These are phyloP conservation scores for Tuber calosporum DNA, from an alignment of 495 filamentous ascomycete species.

Conservation along the genomic window DNA sequence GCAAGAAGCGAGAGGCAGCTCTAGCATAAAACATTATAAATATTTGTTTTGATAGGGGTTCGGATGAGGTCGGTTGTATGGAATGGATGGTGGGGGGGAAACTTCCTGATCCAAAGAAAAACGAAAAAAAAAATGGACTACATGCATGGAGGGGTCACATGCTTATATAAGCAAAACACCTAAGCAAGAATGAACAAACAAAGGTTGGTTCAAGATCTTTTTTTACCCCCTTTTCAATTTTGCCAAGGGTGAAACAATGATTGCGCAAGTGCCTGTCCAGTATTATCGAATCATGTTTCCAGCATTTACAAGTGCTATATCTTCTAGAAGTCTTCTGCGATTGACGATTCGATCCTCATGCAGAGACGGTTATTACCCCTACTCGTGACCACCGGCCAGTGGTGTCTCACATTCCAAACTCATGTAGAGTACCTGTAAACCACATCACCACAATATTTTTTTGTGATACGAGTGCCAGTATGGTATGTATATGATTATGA, in stretches of 20 bases:
- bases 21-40: slow-evolving; percentile 35
- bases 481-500: neutral
- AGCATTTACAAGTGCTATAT: neutral
- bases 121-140: neutral
- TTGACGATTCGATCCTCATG: neutral
- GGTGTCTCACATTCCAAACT: slow-evolving; percentile 4
- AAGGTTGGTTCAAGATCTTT: neutral
- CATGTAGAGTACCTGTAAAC: neutral
- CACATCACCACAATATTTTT: neutral
- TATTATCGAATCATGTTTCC: neutral
- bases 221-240: neutral
- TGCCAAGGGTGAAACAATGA: neutral
- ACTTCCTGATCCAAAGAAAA: neutral
- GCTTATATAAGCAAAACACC: neutral
- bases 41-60: neutral
- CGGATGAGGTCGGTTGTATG: neutral
- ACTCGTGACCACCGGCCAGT: neutral
- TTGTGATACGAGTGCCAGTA: neutral
- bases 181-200: neutral
- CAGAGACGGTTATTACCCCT: neutral
- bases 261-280: neutral
- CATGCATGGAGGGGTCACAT: neutral
- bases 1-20: slow-evolving; percentile 20
- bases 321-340: neutral
- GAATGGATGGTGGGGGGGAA: neutral